Percentiles rank a stretch among this genome's conserved stretches.
phyloP scores from a whole-genome alignment of 345 rosid genomes.

The Brassica cretica region DNA sequence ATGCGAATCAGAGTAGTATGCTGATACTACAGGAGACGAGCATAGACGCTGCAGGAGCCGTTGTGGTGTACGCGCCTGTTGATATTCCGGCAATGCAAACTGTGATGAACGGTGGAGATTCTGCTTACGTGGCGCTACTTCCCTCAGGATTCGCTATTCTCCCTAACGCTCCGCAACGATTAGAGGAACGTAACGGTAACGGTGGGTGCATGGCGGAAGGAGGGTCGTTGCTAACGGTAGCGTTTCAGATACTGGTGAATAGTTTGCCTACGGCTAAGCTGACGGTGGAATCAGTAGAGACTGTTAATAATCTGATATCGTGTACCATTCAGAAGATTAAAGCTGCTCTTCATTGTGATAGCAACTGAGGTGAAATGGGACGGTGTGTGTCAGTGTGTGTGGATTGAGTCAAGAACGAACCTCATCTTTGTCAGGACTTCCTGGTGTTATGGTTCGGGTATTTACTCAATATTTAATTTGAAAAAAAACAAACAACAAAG shows the following conservation, averaged over 20 bases:
- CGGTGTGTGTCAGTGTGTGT: neutral
- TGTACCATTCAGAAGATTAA: constrained; percentile 94
- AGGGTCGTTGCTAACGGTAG: constrained; percentile 92
- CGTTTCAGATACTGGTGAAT: constrained; percentile 92
- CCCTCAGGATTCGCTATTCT: constrained; percentile 92
- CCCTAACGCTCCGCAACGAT: constrained; percentile 52
- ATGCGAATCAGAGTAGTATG: constrained; percentile 92
- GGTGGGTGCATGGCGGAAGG: constrained; percentile 50
- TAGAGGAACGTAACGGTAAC: constrained; percentile 33
- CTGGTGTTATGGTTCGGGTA: constrained; percentile 42
- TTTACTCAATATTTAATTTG: constrained; percentile 28
- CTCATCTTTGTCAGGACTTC: constrained; percentile 24
- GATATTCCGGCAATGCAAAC: constrained; percentile 95
- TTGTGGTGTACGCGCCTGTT: constrained; percentile 97
- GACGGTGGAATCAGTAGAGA: constrained; percentile 94
- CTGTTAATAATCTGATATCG: constrained; percentile 85
- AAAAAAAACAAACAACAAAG: neutral
- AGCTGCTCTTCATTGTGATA: constrained; percentile 79
- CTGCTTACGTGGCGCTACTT: constrained; percentile 86
- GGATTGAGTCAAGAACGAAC: constrained; percentile 48
- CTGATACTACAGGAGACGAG: constrained; percentile 93
- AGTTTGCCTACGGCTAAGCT: constrained; percentile 93
- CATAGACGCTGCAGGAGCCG: constrained; percentile 90
- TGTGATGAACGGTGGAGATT: constrained; percentile 97
- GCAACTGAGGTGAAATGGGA: constrained; percentile 29